Percentiles rank a stretch among this genome's conserved stretches.
phyloP scores from a whole-genome alignment of 805 yeast genomes.

The Yamadazyma insecticola region DNA sequence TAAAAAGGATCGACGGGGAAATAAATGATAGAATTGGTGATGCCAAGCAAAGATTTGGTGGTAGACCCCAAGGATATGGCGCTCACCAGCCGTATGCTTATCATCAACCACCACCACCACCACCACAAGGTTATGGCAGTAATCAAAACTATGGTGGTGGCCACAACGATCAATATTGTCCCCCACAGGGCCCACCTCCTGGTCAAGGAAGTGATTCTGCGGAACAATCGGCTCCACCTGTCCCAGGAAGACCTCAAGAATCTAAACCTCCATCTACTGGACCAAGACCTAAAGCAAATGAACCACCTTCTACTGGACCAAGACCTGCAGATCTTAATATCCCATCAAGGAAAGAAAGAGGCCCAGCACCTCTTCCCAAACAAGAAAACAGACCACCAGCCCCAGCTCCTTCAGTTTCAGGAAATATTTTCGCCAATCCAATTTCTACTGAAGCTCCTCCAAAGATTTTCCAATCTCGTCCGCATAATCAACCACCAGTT shows the following conservation, averaged over 20 bases:
- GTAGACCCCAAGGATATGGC: too few species aligned
- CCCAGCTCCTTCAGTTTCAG: neutral
- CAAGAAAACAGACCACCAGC: constrained; percentile 1
- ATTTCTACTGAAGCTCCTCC: constrained; percentile 44
- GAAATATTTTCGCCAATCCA: constrained; percentile 37
- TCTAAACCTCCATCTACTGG: too few species aligned
- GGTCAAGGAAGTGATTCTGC: too few species aligned
- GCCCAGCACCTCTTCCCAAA: too few species aligned
- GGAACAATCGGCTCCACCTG: too few species aligned
- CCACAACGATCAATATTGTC: constrained; percentile 1
- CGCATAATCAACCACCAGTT: constrained; percentile 32
- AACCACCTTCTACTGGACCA: constrained; percentile 1
- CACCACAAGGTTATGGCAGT: constrained; percentile 1
- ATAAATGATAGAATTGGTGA: constrained; percentile 1
- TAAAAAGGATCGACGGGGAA: constrained; percentile 15
- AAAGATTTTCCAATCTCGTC: constrained; percentile 28
- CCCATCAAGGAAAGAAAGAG: too few species aligned
- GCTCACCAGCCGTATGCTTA: too few species aligned
- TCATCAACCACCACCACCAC: too few species aligned
- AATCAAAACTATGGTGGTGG: neutral
- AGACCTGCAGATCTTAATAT: too few species aligned
- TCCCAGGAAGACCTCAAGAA: too few species aligned
- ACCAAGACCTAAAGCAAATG: constrained; percentile 2
- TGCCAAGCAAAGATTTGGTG: neutral
- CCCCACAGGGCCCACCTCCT: constrained; percentile 5